phyloP scores from a whole-genome alignment of 345 rosid genomes.

The Hibiscus syriacus region DNA sequence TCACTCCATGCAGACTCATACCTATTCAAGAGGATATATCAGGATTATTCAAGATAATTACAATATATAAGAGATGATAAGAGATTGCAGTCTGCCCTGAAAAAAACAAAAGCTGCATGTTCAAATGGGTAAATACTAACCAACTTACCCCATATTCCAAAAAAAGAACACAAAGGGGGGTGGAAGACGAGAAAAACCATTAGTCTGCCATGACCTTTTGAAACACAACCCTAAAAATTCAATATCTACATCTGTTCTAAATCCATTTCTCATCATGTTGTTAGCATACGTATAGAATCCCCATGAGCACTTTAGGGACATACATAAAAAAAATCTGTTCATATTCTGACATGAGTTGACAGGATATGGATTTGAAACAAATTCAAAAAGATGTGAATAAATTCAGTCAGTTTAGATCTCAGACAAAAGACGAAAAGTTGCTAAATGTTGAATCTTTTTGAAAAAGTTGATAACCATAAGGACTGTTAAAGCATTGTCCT shows the following conservation, averaged over 20 bases:
- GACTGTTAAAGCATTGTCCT: not conserved
- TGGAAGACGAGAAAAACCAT: no score
- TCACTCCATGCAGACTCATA: conserved; percentile 82
- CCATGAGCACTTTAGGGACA: not conserved
- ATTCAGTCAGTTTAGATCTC: not conserved
- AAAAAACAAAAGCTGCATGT: not conserved
- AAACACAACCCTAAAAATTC: no score
- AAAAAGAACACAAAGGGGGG: not conserved
- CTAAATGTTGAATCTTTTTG: not conserved
- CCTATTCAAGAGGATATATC: conserved; percentile 32
- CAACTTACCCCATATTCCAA: not conserved
- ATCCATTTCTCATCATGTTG: not conserved
- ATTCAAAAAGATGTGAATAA: not conserved
- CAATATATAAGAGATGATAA: not conserved
- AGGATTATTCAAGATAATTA: conserved; percentile 4
- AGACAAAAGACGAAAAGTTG: not conserved
- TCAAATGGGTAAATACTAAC: not conserved
- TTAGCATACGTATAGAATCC: not conserved
- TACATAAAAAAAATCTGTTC: no score
- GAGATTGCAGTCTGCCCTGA: not conserved
- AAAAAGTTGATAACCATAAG: not conserved
- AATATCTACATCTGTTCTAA: not conserved
- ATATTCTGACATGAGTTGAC: not conserved
- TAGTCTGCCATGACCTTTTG: not conserved
- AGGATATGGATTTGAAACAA: not conserved